Evolutionary conservation across 176 grass and related monocot species (phyloP).

Genomic region (Chrysopogon serrulatus): DNA sequence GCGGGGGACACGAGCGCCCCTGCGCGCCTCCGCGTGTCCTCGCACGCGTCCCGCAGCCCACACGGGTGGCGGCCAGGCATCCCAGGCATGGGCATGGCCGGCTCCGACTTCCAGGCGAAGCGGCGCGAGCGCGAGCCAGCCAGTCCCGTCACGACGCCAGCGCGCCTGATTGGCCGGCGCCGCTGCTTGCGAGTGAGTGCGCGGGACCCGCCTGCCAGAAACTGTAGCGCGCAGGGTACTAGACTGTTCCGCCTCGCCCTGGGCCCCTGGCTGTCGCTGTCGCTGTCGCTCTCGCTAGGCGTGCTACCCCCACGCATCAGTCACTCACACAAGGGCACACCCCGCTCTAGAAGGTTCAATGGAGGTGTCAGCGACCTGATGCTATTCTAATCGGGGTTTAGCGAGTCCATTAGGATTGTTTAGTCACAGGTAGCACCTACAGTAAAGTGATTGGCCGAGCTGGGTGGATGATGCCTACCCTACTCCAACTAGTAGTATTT

Average conservation of each 20-base stretch:
- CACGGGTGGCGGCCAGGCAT: background rate
- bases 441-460: background rate
- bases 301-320: too few species aligned
- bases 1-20: background rate
- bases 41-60: background rate
- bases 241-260: too few species aligned
- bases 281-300: too few species aligned
- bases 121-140: too few species aligned
- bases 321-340: too few species aligned
- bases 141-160: background rate
- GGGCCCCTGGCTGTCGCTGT: too few species aligned
- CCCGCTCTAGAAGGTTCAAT: background rate
- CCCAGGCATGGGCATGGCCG: too few species aligned
- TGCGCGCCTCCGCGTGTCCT: conserved; percentile 1
- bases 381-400: background rate
- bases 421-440: too few species aligned
- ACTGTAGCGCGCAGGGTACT: too few species aligned
- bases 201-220: background rate
- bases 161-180: background rate
- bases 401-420: background rate
- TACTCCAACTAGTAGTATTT: too few species aligned
- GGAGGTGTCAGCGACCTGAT: background rate
- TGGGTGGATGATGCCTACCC: background rate
- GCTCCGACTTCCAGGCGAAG: background rate
- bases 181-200: background rate